Evolutionary conservation across 768 basidiomycete species (phyloP), one percentile per base, ranked within the genome.

Genomic region (Cubamyces lactineus): DNA sequence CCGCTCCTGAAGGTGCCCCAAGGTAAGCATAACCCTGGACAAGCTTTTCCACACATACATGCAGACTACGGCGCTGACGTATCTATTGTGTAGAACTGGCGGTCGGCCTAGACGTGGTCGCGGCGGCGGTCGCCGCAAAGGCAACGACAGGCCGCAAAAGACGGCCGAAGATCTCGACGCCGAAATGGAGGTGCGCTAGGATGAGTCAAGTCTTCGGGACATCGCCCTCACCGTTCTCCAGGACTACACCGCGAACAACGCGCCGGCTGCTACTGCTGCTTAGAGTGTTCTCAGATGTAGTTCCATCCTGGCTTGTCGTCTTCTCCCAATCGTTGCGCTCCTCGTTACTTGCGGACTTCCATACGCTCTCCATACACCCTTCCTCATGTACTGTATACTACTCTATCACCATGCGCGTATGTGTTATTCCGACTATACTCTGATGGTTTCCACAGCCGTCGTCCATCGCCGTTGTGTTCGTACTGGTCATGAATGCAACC

Each of bases 161-260:
- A 86, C 86, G 21, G 92, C 81, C 3, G 96, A 92, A 34, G 93
- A 96, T 72, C 85, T 98, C 45, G 96, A 98, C 73, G 94, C 96
- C 8, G 96, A 98, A 81, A 98, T 98, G 96, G 91, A 91, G 85
- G 96, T 96, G 61, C 41, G 86, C 58, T 21, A 3, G 9, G 15
- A 28, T 28, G 28, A 34, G 4, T 34, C 2, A 23, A 34, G 3
- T 15, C 28, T 48, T 38, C 48, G 5, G 38, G 43, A 39, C 21
- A 17, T 24, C 7, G 38, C 43, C 40, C 42, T 19, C 17, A 34
- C 17, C 8, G 1, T 11, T 7, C 28, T 7, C 15, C 47, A 68
- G 67, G 67, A 68, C 45, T 68, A 68, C 45, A 64, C 67, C 5
- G 53, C 65, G 1, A 66, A 46, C 63, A 68, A 52, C 41, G 65